A percentile compares a stretch with the other conserved stretches of the same genome.
Evolutionary conservation across 192 early-diverging fungal genomes (phyloP).

Genomic region (Dissophora globulifera): DNA sequence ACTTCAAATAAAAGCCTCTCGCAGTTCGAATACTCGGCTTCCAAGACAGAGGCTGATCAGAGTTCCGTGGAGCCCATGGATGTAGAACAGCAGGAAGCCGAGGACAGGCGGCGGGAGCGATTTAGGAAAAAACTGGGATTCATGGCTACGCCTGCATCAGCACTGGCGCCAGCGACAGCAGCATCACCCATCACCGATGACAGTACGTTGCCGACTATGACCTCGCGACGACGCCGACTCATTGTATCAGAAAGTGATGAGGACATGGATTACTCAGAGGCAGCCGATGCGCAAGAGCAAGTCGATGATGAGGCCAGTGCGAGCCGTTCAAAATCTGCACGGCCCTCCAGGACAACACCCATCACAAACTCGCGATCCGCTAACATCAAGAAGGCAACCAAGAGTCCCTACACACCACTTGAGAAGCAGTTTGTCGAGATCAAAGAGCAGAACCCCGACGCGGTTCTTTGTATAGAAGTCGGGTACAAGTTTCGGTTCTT

Average conservation of each 20-base stretch:
- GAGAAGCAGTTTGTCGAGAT: slow-evolving; percentile 85
- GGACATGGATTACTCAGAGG: background rate
- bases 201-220: too few species aligned
- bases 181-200: too few species aligned
- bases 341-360: background rate
- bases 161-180: background rate
- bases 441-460: slow-evolving; percentile 75
- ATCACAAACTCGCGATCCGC: background rate
- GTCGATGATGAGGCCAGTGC: background rate
- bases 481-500: slow-evolving; percentile 97
- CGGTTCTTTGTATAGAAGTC: slow-evolving; percentile 87
- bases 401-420: slow-evolving; percentile 79
- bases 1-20: background rate
- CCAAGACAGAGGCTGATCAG: background rate
- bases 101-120: slow-evolving; percentile 1
- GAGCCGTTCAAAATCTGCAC: background rate
- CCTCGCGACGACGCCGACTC: background rate
- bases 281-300: background rate
- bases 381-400: slow-evolving; percentile 13
- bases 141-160: background rate
- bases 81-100: background rate
- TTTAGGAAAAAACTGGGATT: slow-evolving; percentile 30
- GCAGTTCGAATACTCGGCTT: slow-evolving; percentile 9
- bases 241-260: slow-evolving; percentile 36
- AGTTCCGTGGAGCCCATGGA: background rate